Evolutionary conservation across 768 basidiomycete genomes (phyloP).

Genomic region (Lactarius evosmus): DNA sequence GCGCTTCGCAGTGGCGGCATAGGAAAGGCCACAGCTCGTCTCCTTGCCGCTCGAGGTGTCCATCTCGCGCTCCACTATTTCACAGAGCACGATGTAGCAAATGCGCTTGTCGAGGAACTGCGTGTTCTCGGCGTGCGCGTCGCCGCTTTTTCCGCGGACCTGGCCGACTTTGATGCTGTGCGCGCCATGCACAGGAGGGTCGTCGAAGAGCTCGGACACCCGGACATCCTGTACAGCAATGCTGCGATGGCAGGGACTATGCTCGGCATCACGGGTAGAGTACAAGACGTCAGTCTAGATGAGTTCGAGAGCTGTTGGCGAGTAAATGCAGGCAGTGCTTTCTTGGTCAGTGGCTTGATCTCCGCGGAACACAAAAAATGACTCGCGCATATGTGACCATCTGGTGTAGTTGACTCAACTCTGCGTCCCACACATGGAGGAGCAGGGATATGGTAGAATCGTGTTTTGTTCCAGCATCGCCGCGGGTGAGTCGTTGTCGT

Average conservation of each 20-base stretch:
- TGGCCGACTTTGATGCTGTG: slow-evolving; percentile 45
- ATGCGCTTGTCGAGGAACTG: slow-evolving; percentile 41
- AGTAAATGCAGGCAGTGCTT: slow-evolving; percentile 46
- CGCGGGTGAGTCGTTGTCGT: slow-evolving; percentile 35
- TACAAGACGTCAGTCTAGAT: slow-evolving; percentile 44
- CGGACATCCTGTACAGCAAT: slow-evolving; percentile 53
- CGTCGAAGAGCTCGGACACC: slow-evolving; percentile 44
- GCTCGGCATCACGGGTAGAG: slow-evolving; percentile 46
- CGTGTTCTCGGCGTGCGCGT: slow-evolving; percentile 38
- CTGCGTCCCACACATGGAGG: slow-evolving; percentile 49
- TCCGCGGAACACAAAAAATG: neutral
- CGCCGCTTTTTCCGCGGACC: slow-evolving; percentile 47
- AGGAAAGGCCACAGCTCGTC: slow-evolving; percentile 47
- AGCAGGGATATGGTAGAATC: slow-evolving; percentile 47
- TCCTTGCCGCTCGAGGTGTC: slow-evolving; percentile 38
- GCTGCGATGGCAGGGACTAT: slow-evolving; percentile 42
- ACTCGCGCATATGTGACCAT: neutral
- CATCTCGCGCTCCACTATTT: slow-evolving; percentile 52
- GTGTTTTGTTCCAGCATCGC: slow-evolving; percentile 55
- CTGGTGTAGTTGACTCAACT: slow-evolving; percentile 46
- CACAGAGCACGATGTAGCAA: slow-evolving; percentile 38
- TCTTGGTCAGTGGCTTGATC: slow-evolving; percentile 39
- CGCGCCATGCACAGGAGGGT: slow-evolving; percentile 44
- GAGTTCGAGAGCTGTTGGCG: slow-evolving; percentile 47
- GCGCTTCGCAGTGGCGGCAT: slow-evolving; percentile 48